Conservation (phyloP, 768 basidiomycete species). For the Postia placenta region DNA sequence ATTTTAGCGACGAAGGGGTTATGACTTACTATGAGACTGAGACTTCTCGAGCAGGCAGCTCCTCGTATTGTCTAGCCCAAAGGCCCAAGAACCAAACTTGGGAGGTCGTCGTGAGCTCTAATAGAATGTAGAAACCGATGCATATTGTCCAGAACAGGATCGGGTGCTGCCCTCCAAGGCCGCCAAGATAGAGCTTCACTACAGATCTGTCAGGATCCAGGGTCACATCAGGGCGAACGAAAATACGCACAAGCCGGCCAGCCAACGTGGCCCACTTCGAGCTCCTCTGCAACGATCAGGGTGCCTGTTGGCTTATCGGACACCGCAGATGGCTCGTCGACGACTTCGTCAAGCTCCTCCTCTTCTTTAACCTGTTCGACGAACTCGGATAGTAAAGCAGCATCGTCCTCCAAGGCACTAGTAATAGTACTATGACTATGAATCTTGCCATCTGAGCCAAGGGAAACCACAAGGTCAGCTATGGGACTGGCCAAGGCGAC, state of each 20-base stretch:
- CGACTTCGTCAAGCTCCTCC: constrained; percentile 14
- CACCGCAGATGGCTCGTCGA: constrained; percentile 9
- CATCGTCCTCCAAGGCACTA: constrained; percentile 37
- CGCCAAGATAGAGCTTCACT: constrained; percentile 27
- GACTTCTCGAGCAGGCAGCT: constrained; percentile 21
- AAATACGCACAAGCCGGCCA: constrained; percentile 27
- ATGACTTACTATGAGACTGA: constrained; percentile 24
- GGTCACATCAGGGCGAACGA: background rate
- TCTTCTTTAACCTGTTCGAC: constrained; percentile 13
- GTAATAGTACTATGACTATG: constrained; percentile 41
- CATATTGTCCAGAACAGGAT: constrained; percentile 24
- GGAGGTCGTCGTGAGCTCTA: constrained; percentile 11
- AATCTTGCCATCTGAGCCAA: constrained; percentile 47
- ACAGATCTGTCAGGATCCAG: background rate
- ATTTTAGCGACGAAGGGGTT: constrained; percentile 7
- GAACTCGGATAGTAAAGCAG: constrained; percentile 11
- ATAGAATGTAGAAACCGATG: constrained; percentile 8
- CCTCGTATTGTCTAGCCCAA: constrained; percentile 30
- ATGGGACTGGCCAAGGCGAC: constrained; percentile 46
- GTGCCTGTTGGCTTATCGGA: constrained; percentile 18
- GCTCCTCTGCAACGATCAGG: constrained; percentile 31
- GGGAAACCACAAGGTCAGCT: constrained; percentile 47
- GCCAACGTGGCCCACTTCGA: constrained; percentile 29
- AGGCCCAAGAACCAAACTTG: constrained; percentile 31
- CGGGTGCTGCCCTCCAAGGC: constrained; percentile 19